Evolutionary conservation across 495 filamentous ascomycete species (phyloP).

Genomic region (Daldinia concentrica): DNA sequence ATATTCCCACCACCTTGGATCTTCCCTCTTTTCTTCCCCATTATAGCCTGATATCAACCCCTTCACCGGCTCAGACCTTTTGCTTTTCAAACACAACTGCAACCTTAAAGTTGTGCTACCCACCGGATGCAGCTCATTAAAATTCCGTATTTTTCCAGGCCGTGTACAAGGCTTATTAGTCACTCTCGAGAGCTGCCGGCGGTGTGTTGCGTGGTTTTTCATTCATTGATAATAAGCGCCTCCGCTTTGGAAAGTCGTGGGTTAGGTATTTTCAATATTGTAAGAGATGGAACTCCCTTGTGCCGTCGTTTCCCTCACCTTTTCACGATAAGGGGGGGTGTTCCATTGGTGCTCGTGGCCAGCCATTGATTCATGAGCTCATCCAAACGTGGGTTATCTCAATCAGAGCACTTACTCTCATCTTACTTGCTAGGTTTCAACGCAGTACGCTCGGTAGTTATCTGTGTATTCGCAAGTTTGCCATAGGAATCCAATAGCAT

Average conservation of each 20-base stretch:
- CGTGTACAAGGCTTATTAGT: background rate
- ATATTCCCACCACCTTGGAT: no score
- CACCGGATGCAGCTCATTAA: slow-evolving; percentile 29
- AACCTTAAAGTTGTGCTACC: slow-evolving; percentile 25
- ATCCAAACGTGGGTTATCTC: background rate
- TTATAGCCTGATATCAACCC: slow-evolving; percentile 28
- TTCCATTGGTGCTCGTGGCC: background rate
- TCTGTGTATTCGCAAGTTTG: background rate
- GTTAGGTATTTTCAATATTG: background rate
- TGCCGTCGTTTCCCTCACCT: no score
- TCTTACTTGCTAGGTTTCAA: background rate
- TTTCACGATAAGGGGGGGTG: background rate
- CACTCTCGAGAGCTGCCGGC: slow-evolving; percentile 9
- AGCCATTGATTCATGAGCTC: background rate
- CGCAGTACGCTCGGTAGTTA: background rate
- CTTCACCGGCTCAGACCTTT: slow-evolving; percentile 8
- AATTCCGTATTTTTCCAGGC: slow-evolving; percentile 32
- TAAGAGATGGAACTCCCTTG: no score
- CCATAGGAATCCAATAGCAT: background rate
- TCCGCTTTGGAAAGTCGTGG: slow-evolving; percentile 5
- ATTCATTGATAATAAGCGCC: slow-evolving; percentile 9
- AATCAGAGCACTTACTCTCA: background rate
- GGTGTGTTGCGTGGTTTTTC: background rate
- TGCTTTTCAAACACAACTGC: slow-evolving; percentile 10
- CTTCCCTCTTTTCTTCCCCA: slow-evolving; percentile 20